A percentile compares a stretch with the other conserved stretches of the same genome.
Conservation (phyloP, 495 filamentous ascomycete genomes). For the Clohesyomyces aquaticus region DNA sequence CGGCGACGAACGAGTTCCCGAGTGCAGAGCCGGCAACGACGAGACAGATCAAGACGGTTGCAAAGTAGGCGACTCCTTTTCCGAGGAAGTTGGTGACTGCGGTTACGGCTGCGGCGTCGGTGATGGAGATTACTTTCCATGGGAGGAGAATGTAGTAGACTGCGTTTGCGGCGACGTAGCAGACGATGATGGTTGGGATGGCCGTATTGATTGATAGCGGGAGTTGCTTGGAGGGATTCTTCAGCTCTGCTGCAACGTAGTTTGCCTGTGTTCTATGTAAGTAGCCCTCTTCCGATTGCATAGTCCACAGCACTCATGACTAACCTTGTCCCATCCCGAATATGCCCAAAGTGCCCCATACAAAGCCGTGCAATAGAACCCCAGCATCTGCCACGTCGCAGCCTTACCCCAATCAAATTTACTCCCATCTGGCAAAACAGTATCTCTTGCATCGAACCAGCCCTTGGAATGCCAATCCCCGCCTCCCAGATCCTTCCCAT, state of each 20-base stretch:
- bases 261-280: conserved; percentile 52
- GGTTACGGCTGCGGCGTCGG: conserved; percentile 60
- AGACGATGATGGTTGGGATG: conserved; percentile 58
- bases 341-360: conserved; percentile 64
- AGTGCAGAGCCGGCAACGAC: conserved; percentile 59
- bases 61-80: conserved; percentile 50
- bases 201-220: conserved; percentile 61
- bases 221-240: conserved; percentile 54
- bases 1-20: conserved; percentile 60
- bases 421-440: conserved; percentile 51
- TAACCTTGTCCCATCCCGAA: conserved; percentile 64
- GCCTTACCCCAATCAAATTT: conserved; percentile 54
- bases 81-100: conserved; percentile 59
- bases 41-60: conserved; percentile 57
- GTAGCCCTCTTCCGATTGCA: no score
- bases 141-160: conserved; percentile 61
- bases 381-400: conserved; percentile 55
- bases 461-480: conserved; percentile 56
- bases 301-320: no score
- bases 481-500: conserved; percentile 47
- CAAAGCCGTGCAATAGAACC: conserved; percentile 57
- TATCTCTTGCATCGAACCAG: conserved; percentile 57
- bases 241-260: conserved; percentile 59
- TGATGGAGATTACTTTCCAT: conserved; percentile 56
- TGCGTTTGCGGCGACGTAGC: conserved; percentile 58